Evolutionary conservation across 2,329 filamentous ascomycete species (phyloP).

Genomic region (Mollisiaceae sp.): DNA sequence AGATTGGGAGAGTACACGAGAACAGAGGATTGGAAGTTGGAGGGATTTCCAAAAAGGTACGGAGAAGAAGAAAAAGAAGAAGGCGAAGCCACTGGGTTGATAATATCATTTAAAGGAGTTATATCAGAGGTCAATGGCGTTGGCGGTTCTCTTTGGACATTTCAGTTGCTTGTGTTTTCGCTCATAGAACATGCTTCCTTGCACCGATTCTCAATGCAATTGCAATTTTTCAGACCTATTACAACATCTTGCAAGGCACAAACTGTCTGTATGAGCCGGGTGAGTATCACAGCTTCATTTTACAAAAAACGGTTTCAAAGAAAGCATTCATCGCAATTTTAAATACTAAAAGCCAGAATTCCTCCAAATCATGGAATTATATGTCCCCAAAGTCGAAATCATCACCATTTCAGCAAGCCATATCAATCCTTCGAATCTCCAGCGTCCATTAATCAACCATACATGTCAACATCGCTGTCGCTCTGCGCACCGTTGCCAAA

Average conservation of each 20-base stretch:
- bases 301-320: neutral
- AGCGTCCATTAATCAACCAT: neutral
- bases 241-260: neutral
- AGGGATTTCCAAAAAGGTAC: slow-evolving; percentile 82
- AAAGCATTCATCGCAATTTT: neutral
- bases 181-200: neutral
- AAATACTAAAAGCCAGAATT: slow-evolving; percentile 1
- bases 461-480: neutral
- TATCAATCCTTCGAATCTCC: neutral
- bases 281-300: neutral
- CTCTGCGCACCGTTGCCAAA: neutral
- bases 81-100: slow-evolving; percentile 43
- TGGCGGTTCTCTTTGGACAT: neutral
- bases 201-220: neutral
- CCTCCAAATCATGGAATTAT: slow-evolving; percentile 5
- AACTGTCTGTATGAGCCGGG: neutral
- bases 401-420: neutral
- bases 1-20: slow-evolving; percentile 92
- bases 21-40: slow-evolving; percentile 93
- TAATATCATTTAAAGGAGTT: neutral
- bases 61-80: slow-evolving; percentile 73
- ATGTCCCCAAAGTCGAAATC: neutral
- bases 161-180: neutral
- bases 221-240: neutral
- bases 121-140: slow-evolving; percentile 22